phyloP scores from a whole-genome alignment of 768 basidiomycete genomes.

The Amanita rimosa region DNA sequence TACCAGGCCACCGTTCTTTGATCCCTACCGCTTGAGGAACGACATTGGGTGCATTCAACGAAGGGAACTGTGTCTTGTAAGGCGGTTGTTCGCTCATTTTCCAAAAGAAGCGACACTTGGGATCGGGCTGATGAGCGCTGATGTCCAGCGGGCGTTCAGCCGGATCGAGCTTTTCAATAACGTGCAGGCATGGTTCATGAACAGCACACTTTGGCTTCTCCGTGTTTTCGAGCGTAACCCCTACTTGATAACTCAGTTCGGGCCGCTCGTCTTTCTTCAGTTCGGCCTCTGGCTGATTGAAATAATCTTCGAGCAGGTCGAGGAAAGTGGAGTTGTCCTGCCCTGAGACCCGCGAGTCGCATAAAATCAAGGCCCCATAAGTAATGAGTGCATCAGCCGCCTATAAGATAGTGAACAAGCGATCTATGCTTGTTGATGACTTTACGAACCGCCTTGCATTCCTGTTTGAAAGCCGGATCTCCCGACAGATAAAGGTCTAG shows the following conservation, averaged over 20 bases:
- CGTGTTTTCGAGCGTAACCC: conserved; percentile 93
- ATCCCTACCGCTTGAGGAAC: conserved; percentile 54
- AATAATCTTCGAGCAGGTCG: conserved; percentile 91
- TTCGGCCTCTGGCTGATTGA: conserved; percentile 51
- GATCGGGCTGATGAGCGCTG: conserved; percentile 70
- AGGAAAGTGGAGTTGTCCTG: conserved; percentile 75
- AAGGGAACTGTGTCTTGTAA: conserved; percentile 69
- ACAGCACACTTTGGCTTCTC: conserved; percentile 85
- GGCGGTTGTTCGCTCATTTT: conserved; percentile 68
- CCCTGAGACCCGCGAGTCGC: conserved; percentile 77
- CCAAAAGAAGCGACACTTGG: conserved; percentile 94
- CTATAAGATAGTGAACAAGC: conserved; percentile 22
- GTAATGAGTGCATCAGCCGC: conserved; percentile 73
- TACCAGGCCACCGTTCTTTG: conserved; percentile 51
- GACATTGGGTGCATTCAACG: conserved; percentile 73
- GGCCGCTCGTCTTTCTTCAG: conserved; percentile 74
- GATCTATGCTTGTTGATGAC: background rate
- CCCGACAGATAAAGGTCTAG: conserved; percentile 58
- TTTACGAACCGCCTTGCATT: conserved; percentile 50
- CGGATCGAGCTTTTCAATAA: conserved; percentile 70
- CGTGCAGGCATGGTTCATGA: conserved; percentile 67
- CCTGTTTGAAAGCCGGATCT: conserved; percentile 34
- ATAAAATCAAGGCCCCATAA: conserved; percentile 80
- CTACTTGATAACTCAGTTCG: conserved; percentile 84
- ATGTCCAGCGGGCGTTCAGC: conserved; percentile 81